Evolutionary conservation across 2,329 filamentous ascomycete genomes (phyloP).

Genomic region (Lasiodiplodia citricola): DNA sequence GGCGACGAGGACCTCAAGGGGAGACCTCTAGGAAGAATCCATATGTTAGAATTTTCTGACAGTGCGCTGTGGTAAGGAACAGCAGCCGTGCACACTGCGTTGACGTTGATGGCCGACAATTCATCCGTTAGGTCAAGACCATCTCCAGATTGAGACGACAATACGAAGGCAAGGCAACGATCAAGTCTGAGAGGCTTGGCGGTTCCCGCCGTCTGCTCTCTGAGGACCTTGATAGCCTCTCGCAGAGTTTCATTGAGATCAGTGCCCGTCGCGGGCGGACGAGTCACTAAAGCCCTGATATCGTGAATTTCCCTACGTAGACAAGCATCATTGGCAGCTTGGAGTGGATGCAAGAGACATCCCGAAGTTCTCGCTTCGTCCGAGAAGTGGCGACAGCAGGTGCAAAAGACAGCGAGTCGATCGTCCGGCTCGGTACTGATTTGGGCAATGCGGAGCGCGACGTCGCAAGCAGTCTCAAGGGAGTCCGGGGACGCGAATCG

Average conservation of each 20-base stretch:
- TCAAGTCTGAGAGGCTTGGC: constrained; percentile 21
- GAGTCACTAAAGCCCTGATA: constrained; percentile 22
- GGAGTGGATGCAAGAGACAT: constrained; percentile 27
- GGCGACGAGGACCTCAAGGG: background rate
- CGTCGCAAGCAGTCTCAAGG: constrained; percentile 26
- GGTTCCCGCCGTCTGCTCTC: background rate
- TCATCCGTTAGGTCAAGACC: constrained; percentile 3
- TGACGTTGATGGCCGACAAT: constrained; percentile 14
- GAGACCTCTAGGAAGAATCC: constrained; percentile 11
- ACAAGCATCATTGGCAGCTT: constrained; percentile 1
- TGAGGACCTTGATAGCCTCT: constrained; percentile 25
- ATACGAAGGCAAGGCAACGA: constrained; percentile 28
- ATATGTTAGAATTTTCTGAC: background rate
- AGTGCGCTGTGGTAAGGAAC: constrained; percentile 21
- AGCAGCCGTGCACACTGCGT: constrained; percentile 24
- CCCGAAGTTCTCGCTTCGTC: constrained; percentile 14
- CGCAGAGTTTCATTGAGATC: constrained; percentile 25
- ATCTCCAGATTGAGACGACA: constrained; percentile 29
- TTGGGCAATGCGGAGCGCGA: constrained; percentile 21
- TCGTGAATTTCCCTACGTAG: constrained; percentile 23
- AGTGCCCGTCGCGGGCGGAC: background rate
- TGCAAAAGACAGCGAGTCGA: constrained; percentile 30
- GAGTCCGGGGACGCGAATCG: constrained; percentile 25
- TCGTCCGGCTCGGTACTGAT: constrained; percentile 23
- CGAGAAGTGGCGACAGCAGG: constrained; percentile 26